phyloP scores from a whole-genome alignment of 805 yeast genomes.

The Hanseniaspora occidentalis region DNA sequence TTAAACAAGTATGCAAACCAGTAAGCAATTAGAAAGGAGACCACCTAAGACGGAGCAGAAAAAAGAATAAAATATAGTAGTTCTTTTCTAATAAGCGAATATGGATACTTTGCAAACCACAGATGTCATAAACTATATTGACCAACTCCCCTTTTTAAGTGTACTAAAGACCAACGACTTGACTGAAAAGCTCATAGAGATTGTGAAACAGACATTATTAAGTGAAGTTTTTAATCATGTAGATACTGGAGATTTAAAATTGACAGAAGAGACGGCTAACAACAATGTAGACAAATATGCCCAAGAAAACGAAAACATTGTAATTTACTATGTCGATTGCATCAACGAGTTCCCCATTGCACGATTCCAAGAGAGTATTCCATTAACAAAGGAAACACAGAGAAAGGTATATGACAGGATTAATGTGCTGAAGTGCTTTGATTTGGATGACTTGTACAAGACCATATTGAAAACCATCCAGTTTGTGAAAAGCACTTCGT shows the following conservation, averaged over 20 bases:
- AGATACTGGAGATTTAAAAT: background rate
- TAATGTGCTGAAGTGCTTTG: slow-evolving; percentile 17
- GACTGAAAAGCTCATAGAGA: background rate
- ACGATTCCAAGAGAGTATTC: slow-evolving; percentile 14
- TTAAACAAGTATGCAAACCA: too few species aligned
- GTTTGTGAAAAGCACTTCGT: background rate
- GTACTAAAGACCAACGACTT: background rate
- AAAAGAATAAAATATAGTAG: too few species aligned
- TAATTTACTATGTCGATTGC: slow-evolving; percentile 21
- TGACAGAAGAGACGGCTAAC: background rate
- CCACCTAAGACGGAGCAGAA: too few species aligned
- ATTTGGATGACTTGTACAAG: slow-evolving; percentile 14
- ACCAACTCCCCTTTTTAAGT: background rate
- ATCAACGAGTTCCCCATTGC: slow-evolving; percentile 20
- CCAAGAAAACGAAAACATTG: slow-evolving; percentile 2
- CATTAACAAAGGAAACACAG: background rate
- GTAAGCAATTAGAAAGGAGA: too few species aligned
- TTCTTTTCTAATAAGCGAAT: too few species aligned
- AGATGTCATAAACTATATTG: background rate
- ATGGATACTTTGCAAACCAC: too few species aligned
- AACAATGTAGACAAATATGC: background rate
- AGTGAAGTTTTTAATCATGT: background rate
- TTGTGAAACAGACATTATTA: background rate
- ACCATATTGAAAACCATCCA: slow-evolving; percentile 4
- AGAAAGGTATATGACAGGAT: slow-evolving; percentile 16